Percentiles rank a stretch among this genome's conserved stretches.
Evolutionary conservation across 306 rosid species (phyloP).

Genomic region (Quercus engelmannii): DNA sequence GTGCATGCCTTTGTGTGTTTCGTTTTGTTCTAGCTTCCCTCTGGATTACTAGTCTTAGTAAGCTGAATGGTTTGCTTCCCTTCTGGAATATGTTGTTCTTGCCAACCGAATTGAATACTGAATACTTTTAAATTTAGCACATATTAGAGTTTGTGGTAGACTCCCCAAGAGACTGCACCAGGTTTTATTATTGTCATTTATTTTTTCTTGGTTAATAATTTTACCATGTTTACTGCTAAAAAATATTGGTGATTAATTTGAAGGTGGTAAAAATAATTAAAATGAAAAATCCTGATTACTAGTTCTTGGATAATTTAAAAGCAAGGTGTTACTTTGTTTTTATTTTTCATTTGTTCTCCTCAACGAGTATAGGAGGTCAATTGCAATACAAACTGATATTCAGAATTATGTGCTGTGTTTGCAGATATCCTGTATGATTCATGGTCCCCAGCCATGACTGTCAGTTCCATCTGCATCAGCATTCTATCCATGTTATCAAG

Average conservation of each 20-base stretch:
- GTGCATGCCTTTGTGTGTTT: neutral
- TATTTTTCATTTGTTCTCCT: neutral
- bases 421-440: slow-evolving; percentile 46
- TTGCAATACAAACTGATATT: neutral
- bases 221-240: neutral
- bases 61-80: neutral
- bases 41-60: neutral
- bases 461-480: slow-evolving; percentile 39
- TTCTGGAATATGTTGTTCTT: neutral
- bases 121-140: neutral
- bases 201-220: neutral
- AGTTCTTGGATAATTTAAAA: neutral
- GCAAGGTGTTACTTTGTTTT: neutral
- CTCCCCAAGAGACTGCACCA: neutral
- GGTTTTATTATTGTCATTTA: neutral
- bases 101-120: neutral
- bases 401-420: neutral
- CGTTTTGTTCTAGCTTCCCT: neutral
- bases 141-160: neutral
- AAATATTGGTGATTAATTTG: neutral
- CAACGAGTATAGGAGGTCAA: neutral
- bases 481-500: slow-evolving; percentile 44
- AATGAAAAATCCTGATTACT: neutral
- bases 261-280: neutral
- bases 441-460: slow-evolving; percentile 47